Base-by-base conservation (phyloP, 2,329 filamentous ascomycete genomes). In the Torrubiella hemipterigena region DNA sequence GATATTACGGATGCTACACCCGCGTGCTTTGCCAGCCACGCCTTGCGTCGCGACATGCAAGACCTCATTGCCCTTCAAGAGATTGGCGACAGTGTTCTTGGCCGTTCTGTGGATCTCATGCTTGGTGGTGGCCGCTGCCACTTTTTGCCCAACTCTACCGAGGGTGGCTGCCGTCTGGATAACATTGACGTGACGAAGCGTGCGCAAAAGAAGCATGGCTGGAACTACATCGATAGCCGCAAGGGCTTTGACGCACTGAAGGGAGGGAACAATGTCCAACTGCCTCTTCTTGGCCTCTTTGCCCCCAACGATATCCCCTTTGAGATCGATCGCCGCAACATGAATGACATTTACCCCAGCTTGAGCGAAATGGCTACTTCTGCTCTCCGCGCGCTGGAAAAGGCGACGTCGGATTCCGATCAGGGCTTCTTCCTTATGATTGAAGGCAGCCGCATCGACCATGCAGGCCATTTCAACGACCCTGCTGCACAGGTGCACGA, bases 381-480 rank as follows among this genome's bases (percentile, higher is more conserved):
- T 12, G 89, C 91, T 2, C 64, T 98, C 38, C 73, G 69, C 11
- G 77, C 83, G 2, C 70, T 98, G 16, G 80, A 81, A 39, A 75
- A 77, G 36, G 91, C 87, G 0, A 95, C 91, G 0, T 67, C 73
- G 48, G 67, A 87, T 48, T 85, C 73, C 39, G 85, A 96, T 25
- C 77, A 93, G 55, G 91, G 91, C 5, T 98, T 96, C 65, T 98
- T 98, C 59, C 65, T 98, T 45, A 94, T 98, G 89, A 93, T 98
- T 38, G 91, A 98, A 56, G 91, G 87, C 5, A 93, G 84, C 46
- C 72, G 91, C 25, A 96, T 98, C 46, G 91, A 98, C 48, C 91
- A 98, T 51, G 89, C 91, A 4, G 91, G 86, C 6, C 83, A 91
- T 50, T 73, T 71, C 40, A 91, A 91, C 44, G 83, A 91, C 45